Evolutionary conservation across 129 eudicot genomes (phyloP).

Genomic region (Centrapalus pauciflorus): DNA sequence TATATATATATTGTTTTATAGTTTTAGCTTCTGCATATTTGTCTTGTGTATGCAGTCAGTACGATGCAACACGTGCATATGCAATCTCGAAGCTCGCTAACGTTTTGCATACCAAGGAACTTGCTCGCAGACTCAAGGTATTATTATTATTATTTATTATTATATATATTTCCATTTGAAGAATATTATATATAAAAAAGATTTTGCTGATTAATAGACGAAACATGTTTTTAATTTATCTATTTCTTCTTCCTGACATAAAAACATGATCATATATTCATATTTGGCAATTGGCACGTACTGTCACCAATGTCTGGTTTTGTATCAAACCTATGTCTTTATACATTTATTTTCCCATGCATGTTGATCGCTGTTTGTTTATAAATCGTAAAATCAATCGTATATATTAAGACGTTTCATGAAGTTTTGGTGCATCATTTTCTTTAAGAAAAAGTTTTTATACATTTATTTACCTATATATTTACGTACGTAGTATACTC

Average conservation of each 20-base stretch:
- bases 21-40: constrained; percentile 8
- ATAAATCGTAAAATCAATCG: too few species aligned
- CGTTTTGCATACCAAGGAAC: constrained; percentile 94
- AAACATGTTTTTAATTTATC: neutral
- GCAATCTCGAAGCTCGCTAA: constrained; percentile 95
- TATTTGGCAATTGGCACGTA: too few species aligned
- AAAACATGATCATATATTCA: too few species aligned
- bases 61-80: constrained; percentile 97
- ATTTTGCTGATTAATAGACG: neutral
- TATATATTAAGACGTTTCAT: too few species aligned
- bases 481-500: neutral
- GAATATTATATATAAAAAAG: constrained; percentile 5
- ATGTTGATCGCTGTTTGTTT: too few species aligned
- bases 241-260: constrained; percentile 1
- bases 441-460: too few species aligned
- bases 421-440: neutral
- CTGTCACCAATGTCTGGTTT: too few species aligned
- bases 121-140: constrained; percentile 58
- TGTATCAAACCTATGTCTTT: too few species aligned
- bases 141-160: neutral
- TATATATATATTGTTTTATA: neutral
- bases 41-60: constrained; percentile 41
- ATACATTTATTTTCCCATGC: too few species aligned
- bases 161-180: neutral
- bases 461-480: neutral